Conservation (phyloP, 2,329 filamentous ascomycete genomes). For the Exophiala xenobiotica region DNA sequence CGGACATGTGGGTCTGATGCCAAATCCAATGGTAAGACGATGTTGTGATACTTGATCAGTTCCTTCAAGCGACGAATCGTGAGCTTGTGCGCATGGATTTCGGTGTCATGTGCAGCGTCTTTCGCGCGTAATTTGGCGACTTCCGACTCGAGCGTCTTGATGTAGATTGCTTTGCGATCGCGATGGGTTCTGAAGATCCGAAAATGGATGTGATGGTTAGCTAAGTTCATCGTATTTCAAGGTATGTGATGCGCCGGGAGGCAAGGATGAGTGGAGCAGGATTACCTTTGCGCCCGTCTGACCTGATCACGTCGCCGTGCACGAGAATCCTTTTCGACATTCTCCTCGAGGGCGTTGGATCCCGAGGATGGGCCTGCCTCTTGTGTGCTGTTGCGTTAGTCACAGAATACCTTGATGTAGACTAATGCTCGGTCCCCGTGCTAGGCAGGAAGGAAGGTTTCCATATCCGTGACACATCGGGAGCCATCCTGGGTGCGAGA, state of each 20-base stretch:
- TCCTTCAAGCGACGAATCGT: conserved; percentile 26
- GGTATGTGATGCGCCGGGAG: too few relatives aligned
- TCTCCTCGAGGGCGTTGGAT: not conserved
- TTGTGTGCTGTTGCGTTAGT: too few relatives aligned
- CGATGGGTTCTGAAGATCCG: conserved; percentile 32
- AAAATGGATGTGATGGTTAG: too few relatives aligned
- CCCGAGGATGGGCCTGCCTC: not conserved
- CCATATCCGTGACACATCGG: not conserved
- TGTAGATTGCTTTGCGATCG: conserved; percentile 35
- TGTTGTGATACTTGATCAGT: conserved; percentile 23
- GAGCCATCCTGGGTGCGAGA: not conserved
- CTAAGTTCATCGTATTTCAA: too few relatives aligned
- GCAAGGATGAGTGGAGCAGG: not conserved
- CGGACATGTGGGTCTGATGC: conserved; percentile 19
- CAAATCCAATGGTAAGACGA: conserved; percentile 22
- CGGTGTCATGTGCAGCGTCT: conserved; percentile 22
- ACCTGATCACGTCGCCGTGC: conserved; percentile 34
- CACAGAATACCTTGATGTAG: too few relatives aligned
- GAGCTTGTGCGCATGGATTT: conserved; percentile 13
- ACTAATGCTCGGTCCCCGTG: too few relatives aligned
- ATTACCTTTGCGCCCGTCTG: conserved; percentile 33
- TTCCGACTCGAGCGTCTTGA: conserved; percentile 34
- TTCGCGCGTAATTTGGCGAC: conserved; percentile 32
- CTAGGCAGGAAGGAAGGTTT: not conserved
- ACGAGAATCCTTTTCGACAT: conserved; percentile 11